These are phyloP conservation scores for Closterium sp. DNA, from an alignment of 139 green algal species.

Conservation along the genomic window DNA sequence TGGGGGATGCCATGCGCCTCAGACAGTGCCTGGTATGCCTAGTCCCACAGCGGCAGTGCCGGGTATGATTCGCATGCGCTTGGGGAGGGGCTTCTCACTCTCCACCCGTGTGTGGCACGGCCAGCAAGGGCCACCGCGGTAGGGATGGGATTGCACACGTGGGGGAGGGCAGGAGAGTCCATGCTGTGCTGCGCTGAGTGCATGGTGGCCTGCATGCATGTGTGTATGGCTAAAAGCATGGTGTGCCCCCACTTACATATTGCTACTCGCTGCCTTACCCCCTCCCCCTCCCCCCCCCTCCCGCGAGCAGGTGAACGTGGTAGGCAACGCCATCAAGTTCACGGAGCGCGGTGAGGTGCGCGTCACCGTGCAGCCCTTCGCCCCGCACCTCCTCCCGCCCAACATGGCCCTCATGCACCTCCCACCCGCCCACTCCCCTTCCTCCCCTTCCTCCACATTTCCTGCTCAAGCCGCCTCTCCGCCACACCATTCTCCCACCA, in stretches of 20 bases:
- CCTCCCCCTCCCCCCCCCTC: neutral
- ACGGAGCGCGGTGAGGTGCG: conserved; percentile 57
- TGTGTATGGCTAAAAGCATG: neutral
- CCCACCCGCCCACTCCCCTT: neutral
- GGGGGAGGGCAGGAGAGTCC: no score
- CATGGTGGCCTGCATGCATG: no score
- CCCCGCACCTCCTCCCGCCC: neutral
- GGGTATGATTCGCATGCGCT: no score
- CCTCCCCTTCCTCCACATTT: neutral
- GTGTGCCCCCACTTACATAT: neutral
- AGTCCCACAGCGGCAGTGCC: no score
- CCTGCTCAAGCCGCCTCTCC: neutral
- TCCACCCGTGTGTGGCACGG: no score
- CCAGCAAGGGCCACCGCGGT: no score
- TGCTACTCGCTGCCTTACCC: neutral
- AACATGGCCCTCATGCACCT: neutral
- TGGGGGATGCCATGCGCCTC: conserved; percentile 32
- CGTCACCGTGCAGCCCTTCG: conserved; percentile 1
- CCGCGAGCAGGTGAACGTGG: conserved; percentile 37
- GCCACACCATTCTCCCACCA: neutral
- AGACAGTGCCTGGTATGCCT: conserved; percentile 33
- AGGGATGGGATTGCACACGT: no score
- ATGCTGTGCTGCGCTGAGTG: no score
- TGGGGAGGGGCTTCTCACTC: no score
- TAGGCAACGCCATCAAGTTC: conserved; percentile 78